Conservation (phyloP, 257 asterid species). For the Capsicum baccatum region DNA sequence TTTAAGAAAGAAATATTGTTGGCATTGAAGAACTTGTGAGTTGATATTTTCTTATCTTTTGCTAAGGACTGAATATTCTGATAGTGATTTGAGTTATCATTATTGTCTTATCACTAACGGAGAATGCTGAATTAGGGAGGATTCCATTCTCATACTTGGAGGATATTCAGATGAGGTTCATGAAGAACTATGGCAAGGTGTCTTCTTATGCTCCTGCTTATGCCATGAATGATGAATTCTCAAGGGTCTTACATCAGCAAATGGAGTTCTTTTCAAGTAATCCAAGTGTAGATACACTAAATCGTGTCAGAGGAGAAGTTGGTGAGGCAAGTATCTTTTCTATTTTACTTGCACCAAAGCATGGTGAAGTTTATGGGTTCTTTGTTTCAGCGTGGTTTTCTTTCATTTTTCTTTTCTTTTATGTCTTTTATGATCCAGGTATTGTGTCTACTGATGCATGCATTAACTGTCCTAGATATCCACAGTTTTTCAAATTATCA, state of each 20-base stretch:
- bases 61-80: neutral
- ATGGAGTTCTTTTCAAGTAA: conserved; percentile 98
- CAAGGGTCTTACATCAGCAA: conserved; percentile 98
- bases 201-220: conserved; percentile 91
- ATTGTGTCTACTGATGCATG: conserved; percentile 5
- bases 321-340: conserved; percentile 69
- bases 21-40: neutral
- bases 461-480: conserved; percentile 3
- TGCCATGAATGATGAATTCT: conserved; percentile 98
- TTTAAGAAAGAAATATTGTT: conserved; percentile 1
- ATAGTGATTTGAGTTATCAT: neutral
- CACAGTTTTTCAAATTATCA: neutral
- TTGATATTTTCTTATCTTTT: neutral
- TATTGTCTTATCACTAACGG: neutral
- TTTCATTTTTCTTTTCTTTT: conserved; percentile 19
- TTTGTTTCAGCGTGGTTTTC: conserved; percentile 5
- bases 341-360: neutral
- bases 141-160: conserved; percentile 93
- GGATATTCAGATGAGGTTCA: conserved; percentile 96
- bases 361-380: neutral
- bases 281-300: conserved; percentile 89
- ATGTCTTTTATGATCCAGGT: neutral
- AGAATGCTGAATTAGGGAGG: conserved; percentile 64
- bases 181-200: conserved; percentile 91
- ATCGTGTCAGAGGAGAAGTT: conserved; percentile 94